Evolutionary conservation across 2,329 filamentous ascomycete genomes (phyloP).

Genomic region (Cephalotrichum gorgonifer): DNA sequence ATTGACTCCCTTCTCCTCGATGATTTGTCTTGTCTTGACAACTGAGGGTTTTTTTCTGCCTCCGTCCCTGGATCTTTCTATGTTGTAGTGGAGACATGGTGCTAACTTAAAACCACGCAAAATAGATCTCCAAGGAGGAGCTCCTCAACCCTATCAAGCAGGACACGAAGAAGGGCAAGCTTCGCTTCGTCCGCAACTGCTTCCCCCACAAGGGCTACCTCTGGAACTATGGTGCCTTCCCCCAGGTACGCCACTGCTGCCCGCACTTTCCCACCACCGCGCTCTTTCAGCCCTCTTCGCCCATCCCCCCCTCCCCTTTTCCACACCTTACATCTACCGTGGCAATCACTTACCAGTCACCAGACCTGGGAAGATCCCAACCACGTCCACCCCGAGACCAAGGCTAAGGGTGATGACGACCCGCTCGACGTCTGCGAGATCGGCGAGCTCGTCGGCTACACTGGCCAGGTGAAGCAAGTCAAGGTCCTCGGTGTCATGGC

Average conservation of each 20-base stretch:
- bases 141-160: conserved; percentile 98
- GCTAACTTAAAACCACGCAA: not conserved
- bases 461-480: conserved; percentile 97
- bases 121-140: conserved; percentile 96
- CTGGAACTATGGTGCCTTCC: conserved; percentile 99
- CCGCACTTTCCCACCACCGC: not conserved
- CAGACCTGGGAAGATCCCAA: conserved; percentile 99
- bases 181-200: conserved; percentile 98
- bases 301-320: conserved; percentile 1
- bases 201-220: conserved; percentile 99
- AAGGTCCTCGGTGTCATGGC: conserved; percentile 99
- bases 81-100: not conserved
- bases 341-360: not conserved
- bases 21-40: not conserved
- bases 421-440: conserved; percentile 99
- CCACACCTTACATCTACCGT: not conserved
- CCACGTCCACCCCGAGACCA: conserved; percentile 91
- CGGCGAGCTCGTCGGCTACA: conserved; percentile 92
- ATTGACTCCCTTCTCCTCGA: not conserved
- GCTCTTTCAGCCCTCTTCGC: not conserved
- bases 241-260: conserved; percentile 61
- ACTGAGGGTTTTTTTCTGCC: not conserved
- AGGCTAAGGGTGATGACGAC: conserved; percentile 99
- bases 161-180: conserved; percentile 99
- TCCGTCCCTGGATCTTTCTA: not conserved